Conservation (phyloP, 148 eudicot species). For the Bassia scoparia region DNA sequence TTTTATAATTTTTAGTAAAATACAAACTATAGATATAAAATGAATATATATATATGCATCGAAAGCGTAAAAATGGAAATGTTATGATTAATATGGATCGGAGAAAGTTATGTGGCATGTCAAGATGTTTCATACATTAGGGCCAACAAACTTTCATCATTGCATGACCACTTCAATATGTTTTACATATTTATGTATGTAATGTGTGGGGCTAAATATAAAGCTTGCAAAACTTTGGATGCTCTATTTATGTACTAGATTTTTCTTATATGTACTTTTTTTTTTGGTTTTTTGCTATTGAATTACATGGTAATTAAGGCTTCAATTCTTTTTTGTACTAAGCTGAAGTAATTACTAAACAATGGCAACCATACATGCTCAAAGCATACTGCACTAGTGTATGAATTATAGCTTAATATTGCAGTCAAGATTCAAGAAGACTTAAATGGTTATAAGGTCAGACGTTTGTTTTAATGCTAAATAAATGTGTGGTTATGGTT, state of each 20-base stretch:
- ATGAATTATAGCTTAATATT: neutral
- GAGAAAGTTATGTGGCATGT: conserved; percentile 10
- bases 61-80: too few relatives aligned
- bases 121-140: conserved; percentile 2
- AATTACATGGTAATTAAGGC: conserved; percentile 1
- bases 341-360: neutral
- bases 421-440: too few relatives aligned
- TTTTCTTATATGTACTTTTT: too few relatives aligned
- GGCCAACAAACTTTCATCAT: conserved; percentile 24
- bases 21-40: too few relatives aligned
- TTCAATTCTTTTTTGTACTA: neutral
- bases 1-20: too few relatives aligned
- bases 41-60: too few relatives aligned
- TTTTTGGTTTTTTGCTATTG: too few relatives aligned
- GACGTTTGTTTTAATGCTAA: too few relatives aligned
- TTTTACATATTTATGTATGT: neutral
- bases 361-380: neutral
- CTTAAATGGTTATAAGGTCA: too few relatives aligned
- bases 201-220: neutral
- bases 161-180: conserved; percentile 5
- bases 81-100: too few relatives aligned
- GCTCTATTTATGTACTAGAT: neutral
- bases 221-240: conserved; percentile 20
- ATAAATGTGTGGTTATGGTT: too few relatives aligned
- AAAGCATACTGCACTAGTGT: too few relatives aligned